Base-by-base conservation (phyloP, 2,329 filamentous ascomycete species). In the Metarhizium guizhouense region DNA sequence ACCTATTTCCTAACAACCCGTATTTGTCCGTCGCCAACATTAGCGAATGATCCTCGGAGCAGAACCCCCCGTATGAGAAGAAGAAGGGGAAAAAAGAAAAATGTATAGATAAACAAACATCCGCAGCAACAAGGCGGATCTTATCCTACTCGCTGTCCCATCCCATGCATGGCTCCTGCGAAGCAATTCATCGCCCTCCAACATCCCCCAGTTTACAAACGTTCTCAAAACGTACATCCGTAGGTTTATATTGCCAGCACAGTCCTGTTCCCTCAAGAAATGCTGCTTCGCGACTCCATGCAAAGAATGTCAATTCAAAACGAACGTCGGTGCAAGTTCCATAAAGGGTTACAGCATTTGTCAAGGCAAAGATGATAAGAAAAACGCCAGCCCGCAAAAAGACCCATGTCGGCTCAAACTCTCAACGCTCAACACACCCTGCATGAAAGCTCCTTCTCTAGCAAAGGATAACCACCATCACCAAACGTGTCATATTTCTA, bases 401-500 rank as follows among this genome's bases (percentile, higher is more conserved):
- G 32, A 4, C 6, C 18, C 20, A 30, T 48, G 45, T 47, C 43
- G 20, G 43, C 10, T 30, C 4, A 11, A 48, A 48, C 11, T 6
- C 13, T 29, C 45, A 48, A 29, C 4, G 45, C 25, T 14, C 45
- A 48, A 42, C 20, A 45, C 34, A 20, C 25, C 30, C n/a, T 45
- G 18, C 45, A 25, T 40, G n/a, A 40, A 47, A 48, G 45, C 45
- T 29, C 25, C 45, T 48, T 48, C 25, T 48, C 5, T 30, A 48
- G 45, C 45, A 48, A 5, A 6, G 6, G 3, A 56, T 56, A 57
- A 55, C 51, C 56, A 48, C 59, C 59, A 57, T 63, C 53, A 62
- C 56, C 48, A 59, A 57, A 42, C 49, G 56, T 64, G 16, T 56
- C 58, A 67, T 52, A 64, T 58, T 59, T 67, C 63, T 43, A 68